These are phyloP conservation scores for Tubosaeta sp. DNA, from an alignment of 768 basidiomycete species.

Conservation along the genomic window DNA sequence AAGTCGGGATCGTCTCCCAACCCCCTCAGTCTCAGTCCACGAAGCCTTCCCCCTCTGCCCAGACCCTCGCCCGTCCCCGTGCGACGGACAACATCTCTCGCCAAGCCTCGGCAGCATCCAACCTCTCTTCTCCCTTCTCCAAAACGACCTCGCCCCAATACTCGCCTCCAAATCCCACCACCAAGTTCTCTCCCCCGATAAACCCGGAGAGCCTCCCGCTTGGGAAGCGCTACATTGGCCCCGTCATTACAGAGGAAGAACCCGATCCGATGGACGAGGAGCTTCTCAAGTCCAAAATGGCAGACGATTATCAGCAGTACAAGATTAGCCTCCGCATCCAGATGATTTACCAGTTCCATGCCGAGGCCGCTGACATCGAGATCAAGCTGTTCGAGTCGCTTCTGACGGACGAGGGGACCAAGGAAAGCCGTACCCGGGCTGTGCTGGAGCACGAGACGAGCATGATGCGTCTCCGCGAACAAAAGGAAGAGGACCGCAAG, in stretches of 20 bases:
- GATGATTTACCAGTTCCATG: slow-evolving; percentile 33
- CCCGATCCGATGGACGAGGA: slow-evolving; percentile 25
- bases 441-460: slow-evolving; percentile 30
- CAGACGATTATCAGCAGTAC: slow-evolving; percentile 28
- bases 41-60: slow-evolving; percentile 3
- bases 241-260: slow-evolving; percentile 27
- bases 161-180: slow-evolving; percentile 20
- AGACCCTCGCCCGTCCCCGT: slow-evolving; percentile 20
- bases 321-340: slow-evolving; percentile 31
- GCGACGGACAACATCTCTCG: slow-evolving; percentile 29
- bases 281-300: slow-evolving; percentile 31
- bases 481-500: slow-evolving; percentile 31
- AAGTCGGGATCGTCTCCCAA: slow-evolving; percentile 23
- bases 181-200: slow-evolving; percentile 25
- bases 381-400: slow-evolving; percentile 28
- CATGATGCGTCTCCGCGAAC: slow-evolving; percentile 32
- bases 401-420: slow-evolving; percentile 24
- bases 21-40: slow-evolving; percentile 3
- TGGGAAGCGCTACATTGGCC: slow-evolving; percentile 32
- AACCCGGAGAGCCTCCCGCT: slow-evolving; percentile 17
- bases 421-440: slow-evolving; percentile 25
- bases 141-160: slow-evolving; percentile 23
- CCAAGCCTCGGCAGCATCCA: slow-evolving; percentile 26
- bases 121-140: slow-evolving; percentile 17
- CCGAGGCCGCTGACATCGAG: slow-evolving; percentile 27